Conservation (phyloP, 208 protist species). For the Acanthamoeba healyi region DNA sequence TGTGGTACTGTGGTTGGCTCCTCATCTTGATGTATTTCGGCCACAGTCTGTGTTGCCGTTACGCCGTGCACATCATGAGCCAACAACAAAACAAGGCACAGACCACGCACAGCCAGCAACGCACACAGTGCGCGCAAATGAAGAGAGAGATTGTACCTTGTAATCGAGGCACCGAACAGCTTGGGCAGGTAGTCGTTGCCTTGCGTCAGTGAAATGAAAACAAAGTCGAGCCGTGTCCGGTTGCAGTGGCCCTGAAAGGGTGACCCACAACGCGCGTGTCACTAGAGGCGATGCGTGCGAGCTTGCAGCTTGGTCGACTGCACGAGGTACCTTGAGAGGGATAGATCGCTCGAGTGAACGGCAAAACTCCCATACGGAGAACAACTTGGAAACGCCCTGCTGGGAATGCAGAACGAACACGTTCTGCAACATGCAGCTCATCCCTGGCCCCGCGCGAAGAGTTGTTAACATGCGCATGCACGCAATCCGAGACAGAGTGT, state of each 20-base stretch:
- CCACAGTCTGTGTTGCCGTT: no score
- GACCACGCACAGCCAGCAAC: no score
- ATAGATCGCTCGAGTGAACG: not conserved
- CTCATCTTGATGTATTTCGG: not conserved
- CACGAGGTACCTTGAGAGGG: not conserved
- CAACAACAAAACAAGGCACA: no score
- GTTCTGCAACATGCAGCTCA: conserved; percentile 28
- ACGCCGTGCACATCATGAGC: no score
- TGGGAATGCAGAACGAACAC: not conserved
- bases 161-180: not conserved
- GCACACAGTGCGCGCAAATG: not conserved
- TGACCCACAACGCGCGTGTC: not conserved
- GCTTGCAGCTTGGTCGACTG: not conserved
- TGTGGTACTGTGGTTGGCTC: not conserved
- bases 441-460: not conserved
- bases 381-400: not conserved
- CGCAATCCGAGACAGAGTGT: not conserved
- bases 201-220: not conserved
- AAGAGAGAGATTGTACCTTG: no score
- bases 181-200: conserved; percentile 67
- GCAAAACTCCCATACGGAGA: conserved; percentile 18
- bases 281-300: not conserved
- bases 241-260: conserved; percentile 21
- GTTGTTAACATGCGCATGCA: not conserved
- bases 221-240: not conserved